Evolutionary conservation across 1,284 basidiomycete genomes (phyloP).

Genomic region (Apiotrichum brassicae): DNA sequence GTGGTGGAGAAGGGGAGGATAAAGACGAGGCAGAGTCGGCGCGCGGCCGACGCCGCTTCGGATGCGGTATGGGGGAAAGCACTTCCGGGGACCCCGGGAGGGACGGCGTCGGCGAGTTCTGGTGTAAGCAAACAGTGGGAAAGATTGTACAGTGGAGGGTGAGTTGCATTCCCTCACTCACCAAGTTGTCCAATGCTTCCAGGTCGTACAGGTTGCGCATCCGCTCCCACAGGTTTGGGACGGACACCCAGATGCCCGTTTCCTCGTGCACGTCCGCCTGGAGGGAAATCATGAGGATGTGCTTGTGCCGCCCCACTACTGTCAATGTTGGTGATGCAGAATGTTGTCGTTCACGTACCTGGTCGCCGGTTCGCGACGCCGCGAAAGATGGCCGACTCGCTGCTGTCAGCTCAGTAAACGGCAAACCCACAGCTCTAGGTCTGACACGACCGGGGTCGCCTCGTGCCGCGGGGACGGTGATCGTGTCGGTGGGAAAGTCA

Average conservation of each 20-base stretch:
- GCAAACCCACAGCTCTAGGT: constrained; percentile 19
- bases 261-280: constrained; percentile 31
- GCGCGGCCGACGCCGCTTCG: constrained; percentile 12
- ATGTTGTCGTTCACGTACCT: no score
- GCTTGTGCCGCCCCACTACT: constrained; percentile 38
- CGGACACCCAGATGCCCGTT: constrained; percentile 47
- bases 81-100: constrained; percentile 12
- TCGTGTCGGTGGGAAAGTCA: background rate
- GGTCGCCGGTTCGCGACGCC: constrained; percentile 27
- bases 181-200: constrained; percentile 66
- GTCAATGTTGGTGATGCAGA: no score
- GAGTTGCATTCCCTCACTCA: constrained; percentile 47
- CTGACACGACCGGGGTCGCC: constrained; percentile 15
- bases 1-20: constrained; percentile 8
- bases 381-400: constrained; percentile 31
- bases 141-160: no score
- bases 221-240: constrained; percentile 67
- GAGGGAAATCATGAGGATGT: constrained; percentile 34
- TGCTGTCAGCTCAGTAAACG: constrained; percentile 6
- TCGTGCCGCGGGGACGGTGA: constrained; percentile 9
- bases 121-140: background rate
- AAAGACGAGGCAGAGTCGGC: constrained; percentile 11
- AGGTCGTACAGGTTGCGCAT: constrained; percentile 66
- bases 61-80: constrained; percentile 15
- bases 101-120: constrained; percentile 18